A percentile compares a stretch with the other conserved stretches of the same genome.
These are phyloP conservation scores for Durio zibethinus DNA, from an alignment of 345 rosid species.

Conservation along the genomic window DNA sequence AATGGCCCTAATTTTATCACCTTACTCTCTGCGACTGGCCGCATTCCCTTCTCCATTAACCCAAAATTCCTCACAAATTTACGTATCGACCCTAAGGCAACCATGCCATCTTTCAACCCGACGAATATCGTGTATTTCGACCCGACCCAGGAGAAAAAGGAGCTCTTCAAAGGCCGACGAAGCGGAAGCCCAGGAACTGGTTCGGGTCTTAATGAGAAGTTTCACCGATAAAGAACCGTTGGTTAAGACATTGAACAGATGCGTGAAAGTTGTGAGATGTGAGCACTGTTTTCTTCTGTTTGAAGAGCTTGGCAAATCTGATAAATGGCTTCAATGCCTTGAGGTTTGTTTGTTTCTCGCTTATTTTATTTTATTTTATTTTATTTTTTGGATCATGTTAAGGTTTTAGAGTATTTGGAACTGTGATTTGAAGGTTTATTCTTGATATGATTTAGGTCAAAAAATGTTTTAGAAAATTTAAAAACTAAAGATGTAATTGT, in stretches of 20 bases:
- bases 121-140: constrained; percentile 36
- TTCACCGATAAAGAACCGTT: constrained; percentile 58
- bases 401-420: constrained; percentile 9
- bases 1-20: constrained; percentile 18
- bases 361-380: background rate
- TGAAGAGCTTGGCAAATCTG: constrained; percentile 85
- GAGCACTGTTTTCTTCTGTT: constrained; percentile 85
- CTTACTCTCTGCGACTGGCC: constrained; percentile 25
- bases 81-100: background rate
- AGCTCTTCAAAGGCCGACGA: constrained; percentile 34
- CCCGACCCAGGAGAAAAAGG: constrained; percentile 49
- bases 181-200: constrained; percentile 57
- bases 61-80: constrained; percentile 13
- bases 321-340: constrained; percentile 86
- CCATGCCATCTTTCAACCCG: constrained; percentile 22
- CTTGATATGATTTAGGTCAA: background rate
- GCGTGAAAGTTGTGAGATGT: constrained; percentile 61
- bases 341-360: constrained; percentile 45
- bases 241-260: constrained; percentile 63
- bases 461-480: background rate
- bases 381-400: background rate
- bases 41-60: constrained; percentile 18
- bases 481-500: background rate
- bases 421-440: background rate
- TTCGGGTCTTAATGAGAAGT: constrained; percentile 50